phyloP scores from a whole-genome alignment of 331 rosid genomes.

The Stylosanthes scabra region DNA sequence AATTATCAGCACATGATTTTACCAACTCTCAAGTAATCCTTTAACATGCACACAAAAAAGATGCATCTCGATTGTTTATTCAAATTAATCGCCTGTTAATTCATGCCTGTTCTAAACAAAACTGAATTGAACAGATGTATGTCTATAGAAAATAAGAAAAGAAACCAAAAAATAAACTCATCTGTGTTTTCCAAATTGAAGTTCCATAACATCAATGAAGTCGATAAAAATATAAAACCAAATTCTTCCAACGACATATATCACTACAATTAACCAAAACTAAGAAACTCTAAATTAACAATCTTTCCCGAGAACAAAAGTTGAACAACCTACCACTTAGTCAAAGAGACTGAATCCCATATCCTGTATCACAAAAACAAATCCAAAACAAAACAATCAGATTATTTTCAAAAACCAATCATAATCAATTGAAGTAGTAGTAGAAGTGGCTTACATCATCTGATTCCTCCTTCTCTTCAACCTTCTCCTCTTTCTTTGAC shows the following conservation, averaged over 20 bases:
- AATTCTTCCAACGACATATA: constrained; percentile 13
- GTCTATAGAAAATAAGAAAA: not conserved
- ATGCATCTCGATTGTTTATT: too few species aligned
- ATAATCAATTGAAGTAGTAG: not conserved
- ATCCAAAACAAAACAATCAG: constrained; percentile 13
- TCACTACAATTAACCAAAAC: constrained; percentile 25
- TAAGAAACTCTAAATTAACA: constrained; percentile 17
- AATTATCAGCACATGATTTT: not conserved
- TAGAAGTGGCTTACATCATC: constrained; percentile 67
- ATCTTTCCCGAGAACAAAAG: constrained; percentile 14
- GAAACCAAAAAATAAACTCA: not conserved
- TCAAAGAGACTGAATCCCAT: constrained; percentile 79
- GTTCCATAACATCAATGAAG: not conserved
- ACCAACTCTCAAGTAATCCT: not conserved
- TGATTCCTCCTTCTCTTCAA: constrained; percentile 65
- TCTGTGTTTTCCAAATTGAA: not conserved
- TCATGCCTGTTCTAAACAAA: too few species aligned
- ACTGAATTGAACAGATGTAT: not conserved
- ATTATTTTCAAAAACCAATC: not conserved
- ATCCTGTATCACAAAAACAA: constrained; percentile 55
- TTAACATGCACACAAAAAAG: too few species aligned
- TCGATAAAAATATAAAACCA: not conserved
- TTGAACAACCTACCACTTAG: constrained; percentile 36
- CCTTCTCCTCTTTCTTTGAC: constrained; percentile 70
- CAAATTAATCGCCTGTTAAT: not conserved